Percentiles rank a stretch among this genome's conserved stretches.
Conservation (phyloP, 225 moss, liverwort and hornwort species). For the Rhytidiadelphus loreus region DNA sequence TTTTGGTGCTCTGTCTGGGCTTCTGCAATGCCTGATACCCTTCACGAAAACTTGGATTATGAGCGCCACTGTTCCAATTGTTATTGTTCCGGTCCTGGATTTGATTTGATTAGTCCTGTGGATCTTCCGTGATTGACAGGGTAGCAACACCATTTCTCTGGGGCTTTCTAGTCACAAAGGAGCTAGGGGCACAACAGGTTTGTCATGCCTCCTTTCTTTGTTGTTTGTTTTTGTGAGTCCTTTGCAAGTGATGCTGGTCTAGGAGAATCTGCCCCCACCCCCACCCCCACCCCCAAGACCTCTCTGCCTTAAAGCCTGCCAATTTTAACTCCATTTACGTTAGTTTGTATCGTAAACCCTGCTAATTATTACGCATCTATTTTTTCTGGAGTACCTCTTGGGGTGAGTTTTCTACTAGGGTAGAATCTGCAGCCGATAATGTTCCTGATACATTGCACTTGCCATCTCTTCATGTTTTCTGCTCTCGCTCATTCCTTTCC, state of each 20-base stretch:
- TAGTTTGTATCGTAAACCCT: background rate
- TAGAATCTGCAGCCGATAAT: background rate
- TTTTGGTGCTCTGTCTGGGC: background rate
- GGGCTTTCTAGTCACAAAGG: slow-evolving; percentile 66
- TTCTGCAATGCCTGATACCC: background rate
- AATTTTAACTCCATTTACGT: background rate
- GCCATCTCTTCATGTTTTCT: background rate
- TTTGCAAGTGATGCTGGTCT: background rate
- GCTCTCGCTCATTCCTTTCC: background rate
- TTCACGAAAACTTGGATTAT: background rate
- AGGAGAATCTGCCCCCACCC: too few species aligned
- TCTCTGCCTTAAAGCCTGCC: background rate
- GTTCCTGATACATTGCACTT: background rate
- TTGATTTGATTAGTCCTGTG: background rate
- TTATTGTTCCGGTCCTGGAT: background rate
- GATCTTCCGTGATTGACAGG: slow-evolving; percentile 24
- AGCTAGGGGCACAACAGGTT: slow-evolving; percentile 69
- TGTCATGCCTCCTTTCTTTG: background rate
- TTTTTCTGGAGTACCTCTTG: background rate
- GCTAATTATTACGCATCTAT: background rate
- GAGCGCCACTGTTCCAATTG: background rate
- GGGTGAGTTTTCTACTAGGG: background rate
- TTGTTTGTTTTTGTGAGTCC: background rate
- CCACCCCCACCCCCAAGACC: background rate
- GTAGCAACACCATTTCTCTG: slow-evolving; percentile 51